These are phyloP conservation scores for Phytopythium helicoides DNA, from an alignment of 352 stramenopile genomes.

Conservation along the genomic window DNA sequence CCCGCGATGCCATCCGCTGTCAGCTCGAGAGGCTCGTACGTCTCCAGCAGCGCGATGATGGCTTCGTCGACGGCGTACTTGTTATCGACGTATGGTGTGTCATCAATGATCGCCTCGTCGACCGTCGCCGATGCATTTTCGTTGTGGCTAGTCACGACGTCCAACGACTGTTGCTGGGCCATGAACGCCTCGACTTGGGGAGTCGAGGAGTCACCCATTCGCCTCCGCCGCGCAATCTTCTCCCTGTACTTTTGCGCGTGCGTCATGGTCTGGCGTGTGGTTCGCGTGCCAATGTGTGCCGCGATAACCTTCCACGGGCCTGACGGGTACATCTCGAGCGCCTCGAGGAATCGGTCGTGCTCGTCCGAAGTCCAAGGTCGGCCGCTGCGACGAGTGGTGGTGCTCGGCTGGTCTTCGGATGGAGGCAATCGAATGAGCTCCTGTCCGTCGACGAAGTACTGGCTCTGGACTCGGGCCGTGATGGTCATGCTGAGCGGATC, in stretches of 20 bases:
- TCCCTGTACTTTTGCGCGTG: conserved; percentile 50
- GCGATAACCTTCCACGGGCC: conserved; percentile 39
- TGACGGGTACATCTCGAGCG: conserved; percentile 32
- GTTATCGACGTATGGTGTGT: conserved; percentile 4
- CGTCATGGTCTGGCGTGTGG: conserved; percentile 51
- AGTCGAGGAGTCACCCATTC: conserved; percentile 1
- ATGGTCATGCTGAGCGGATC: no score
- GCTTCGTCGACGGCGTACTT: conserved; percentile 22
- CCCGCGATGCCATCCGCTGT: conserved; percentile 5
- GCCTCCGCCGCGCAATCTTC: conserved; percentile 42
- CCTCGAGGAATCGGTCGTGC: conserved; percentile 34
- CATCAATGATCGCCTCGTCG: not conserved
- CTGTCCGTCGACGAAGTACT: conserved; percentile 36
- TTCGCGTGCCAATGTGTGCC: conserved; percentile 53
- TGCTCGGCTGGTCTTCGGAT: conserved; percentile 27
- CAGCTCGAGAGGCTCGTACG: conserved; percentile 38
- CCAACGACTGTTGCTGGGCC: not conserved
- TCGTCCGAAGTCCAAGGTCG: conserved; percentile 32
- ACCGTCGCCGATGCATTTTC: not conserved
- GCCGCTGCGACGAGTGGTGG: conserved; percentile 25
- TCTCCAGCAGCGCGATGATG: conserved; percentile 31
- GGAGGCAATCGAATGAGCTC: conserved; percentile 33
- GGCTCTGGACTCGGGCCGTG: conserved; percentile 30
- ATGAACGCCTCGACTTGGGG: not conserved
- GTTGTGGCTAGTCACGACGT: not conserved